These are phyloP conservation scores for Zasmidium cellare DNA, from an alignment of 2,329 filamentous ascomycete species.

Conservation along the genomic window DNA sequence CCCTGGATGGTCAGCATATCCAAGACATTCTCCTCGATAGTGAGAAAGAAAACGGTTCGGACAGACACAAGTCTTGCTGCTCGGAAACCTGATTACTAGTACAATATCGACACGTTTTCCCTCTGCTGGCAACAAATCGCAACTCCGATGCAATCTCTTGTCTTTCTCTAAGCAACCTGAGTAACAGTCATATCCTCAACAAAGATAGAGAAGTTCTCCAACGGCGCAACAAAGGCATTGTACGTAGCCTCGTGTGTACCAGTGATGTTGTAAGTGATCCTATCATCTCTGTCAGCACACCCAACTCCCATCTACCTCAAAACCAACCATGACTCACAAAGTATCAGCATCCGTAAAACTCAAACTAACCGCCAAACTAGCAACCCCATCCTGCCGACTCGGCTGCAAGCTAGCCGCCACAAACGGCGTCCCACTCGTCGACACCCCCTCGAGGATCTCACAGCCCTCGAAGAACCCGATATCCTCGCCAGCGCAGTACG, in stretches of 20 bases:
- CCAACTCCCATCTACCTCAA: background rate
- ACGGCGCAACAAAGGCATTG: conserved; percentile 13
- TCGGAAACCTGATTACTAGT: too few species aligned
- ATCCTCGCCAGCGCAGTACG: conserved; percentile 12
- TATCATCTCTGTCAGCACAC: background rate
- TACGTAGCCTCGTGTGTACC: conserved; percentile 10
- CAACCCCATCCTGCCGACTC: background rate
- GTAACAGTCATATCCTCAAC: background rate
- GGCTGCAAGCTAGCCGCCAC: conserved; percentile 8
- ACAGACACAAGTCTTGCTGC: too few species aligned
- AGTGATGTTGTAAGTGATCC: conserved; percentile 11
- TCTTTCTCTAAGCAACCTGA: background rate
- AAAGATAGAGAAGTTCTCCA: conserved; percentile 7
- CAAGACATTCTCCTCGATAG: too few species aligned
- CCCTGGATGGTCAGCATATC: too few species aligned
- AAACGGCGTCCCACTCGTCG: conserved; percentile 6
- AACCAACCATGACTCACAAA: conserved; percentile 1
- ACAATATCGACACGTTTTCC: too few species aligned
- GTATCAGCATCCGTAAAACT: conserved; percentile 8
- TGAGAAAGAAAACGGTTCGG: too few species aligned
- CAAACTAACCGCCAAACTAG: conserved; percentile 12
- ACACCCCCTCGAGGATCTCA: conserved; percentile 6
- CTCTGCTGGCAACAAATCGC: too few species aligned
- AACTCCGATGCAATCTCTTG: background rate
- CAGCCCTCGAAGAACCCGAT: conserved; percentile 14